Base-by-base conservation (phyloP, 176 grass and related monocot species). In the Cenchrus americanus region DNA sequence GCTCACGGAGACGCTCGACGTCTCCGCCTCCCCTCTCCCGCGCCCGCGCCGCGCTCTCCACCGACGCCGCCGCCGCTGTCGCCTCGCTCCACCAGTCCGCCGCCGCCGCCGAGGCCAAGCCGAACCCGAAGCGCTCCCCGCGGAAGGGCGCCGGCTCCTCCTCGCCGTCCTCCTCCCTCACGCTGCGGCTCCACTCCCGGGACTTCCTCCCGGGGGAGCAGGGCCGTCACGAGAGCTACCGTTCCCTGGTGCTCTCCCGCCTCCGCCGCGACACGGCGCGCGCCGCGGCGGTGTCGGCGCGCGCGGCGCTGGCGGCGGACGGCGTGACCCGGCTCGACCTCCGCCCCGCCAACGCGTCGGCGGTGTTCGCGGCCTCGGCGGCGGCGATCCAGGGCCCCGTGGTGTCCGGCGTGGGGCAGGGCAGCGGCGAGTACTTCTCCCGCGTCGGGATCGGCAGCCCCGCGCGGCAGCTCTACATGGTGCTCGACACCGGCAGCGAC, bases 381-480 rank as follows among this genome's bases (percentile, higher is more conserved):
- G 80, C 77, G 51, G 84, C 86, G 44, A 93, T 99, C 6, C 72
- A 99, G 65, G 93, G 93, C 10, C 91, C 96, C 8, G 83, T 99
- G 73, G 89, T 98, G 18, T 98, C 91, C 19, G 96, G 96, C 1
- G 92, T 92, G 0, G 91, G 89, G 12, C 87, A 90, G 47, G 96
- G 96, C 18, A 98, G 93, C 87, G 93, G 96, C 4, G 96, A 98
- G 89, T 98, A 98, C 91, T 96, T 98, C 91, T 98, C 96, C 1
- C 93, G 91, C 0, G 70, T 99, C 1, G 93, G 96, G 0, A 34
- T 99, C 6, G 96, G 96, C 5, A 90, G 69, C 14, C 96, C 96
- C 0, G 77, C 91, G 5, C 87, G 84, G 83, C 63, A 90, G 66
- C 80, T 96, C 5, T 99, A 94, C 86, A 82, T 99, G 89, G 96